Base-by-base conservation (phyloP, 257 asterid species). In the Euphrasia confusa region DNA sequence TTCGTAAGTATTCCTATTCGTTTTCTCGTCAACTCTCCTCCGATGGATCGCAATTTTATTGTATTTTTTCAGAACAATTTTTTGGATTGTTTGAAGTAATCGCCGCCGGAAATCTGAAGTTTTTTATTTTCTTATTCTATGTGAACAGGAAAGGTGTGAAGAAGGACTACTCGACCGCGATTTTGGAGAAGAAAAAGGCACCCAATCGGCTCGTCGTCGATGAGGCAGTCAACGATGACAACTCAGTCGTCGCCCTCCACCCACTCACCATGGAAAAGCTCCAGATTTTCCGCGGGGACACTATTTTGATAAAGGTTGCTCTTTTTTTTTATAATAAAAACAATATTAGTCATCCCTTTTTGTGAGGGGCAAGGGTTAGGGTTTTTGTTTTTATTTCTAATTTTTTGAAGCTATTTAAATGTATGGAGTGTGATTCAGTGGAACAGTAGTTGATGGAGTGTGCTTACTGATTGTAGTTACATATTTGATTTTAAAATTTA, bases 241-340 rank as follows among this genome's bases (percentile, higher is more conserved):
- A 86, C 76, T 89, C 96, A 40, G 90, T 84, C 47, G 85, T 86
- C 14, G 49, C 89, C n/a, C 84, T 89, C 21, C 86, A 89, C 69
- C 94, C 97, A 3, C 64, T 63, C 17, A 86, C 97, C 11, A 84
- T 89, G 97, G 97, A 89, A 61, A 89, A 86, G 86, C 97, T 89
- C 42, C 81, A 86, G 75, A 79, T 89, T 63, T 89, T 89, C 75
- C 95, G 93, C 11, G 95, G 96, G 4, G 97, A 86, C 55, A 86
- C 95, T 64, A 74, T 86, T 65, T 58, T 89, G 79, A 70, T 89
- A 8, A 89, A 86, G 95, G 97, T 89, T 32, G 50, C 10, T 68
- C 49, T 13, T 10, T 56, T 12, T 2, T 1, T 8, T 30, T 66
- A 10, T 27, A 4, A 24, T 35, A 1, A 10, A 30, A 30, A 30